Evolutionary conservation across 345 rosid genomes (phyloP).

Genomic region (Salix caprea): DNA sequence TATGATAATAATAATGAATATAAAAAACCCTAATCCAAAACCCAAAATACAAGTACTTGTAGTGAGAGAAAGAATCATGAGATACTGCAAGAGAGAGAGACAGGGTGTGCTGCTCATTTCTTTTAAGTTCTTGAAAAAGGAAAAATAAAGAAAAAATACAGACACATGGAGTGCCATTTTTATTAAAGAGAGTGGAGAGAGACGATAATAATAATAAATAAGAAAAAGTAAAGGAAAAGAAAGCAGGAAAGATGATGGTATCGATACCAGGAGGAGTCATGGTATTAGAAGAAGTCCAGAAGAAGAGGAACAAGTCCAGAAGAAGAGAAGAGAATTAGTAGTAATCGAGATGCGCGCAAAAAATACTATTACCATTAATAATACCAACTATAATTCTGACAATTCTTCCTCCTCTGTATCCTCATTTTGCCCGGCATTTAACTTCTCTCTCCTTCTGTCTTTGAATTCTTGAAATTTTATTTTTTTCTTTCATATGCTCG

Average conservation of each 20-base stretch:
- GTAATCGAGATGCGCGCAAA: constrained; percentile 56
- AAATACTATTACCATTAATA: constrained; percentile 29
- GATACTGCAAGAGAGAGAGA: not conserved
- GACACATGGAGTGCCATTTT: not conserved
- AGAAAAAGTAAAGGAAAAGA: not conserved
- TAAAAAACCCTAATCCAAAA: constrained; percentile 12
- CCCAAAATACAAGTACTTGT: constrained; percentile 4
- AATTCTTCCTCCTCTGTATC: constrained; percentile 21
- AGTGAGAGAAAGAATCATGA: not conserved
- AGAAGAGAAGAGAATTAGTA: constrained; percentile 5
- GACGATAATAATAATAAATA: not conserved
- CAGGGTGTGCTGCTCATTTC: not conserved
- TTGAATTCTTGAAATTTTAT: not conserved
- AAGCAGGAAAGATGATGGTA: constrained; percentile 6
- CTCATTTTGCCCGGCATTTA: constrained; percentile 62
- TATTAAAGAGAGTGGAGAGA: not conserved
- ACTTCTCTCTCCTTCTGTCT: not conserved
- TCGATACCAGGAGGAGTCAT: not conserved
- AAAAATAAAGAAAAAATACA: not conserved
- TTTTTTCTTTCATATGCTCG: constrained; percentile 20
- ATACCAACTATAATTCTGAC: not conserved
- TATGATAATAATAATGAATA: not conserved
- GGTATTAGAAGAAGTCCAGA: not conserved
- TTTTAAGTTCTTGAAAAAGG: not conserved
- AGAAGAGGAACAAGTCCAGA: constrained; percentile 4